Conservation (phyloP, 768 basidiomycete genomes). For the Porphyrellus cyaneotinctus region DNA sequence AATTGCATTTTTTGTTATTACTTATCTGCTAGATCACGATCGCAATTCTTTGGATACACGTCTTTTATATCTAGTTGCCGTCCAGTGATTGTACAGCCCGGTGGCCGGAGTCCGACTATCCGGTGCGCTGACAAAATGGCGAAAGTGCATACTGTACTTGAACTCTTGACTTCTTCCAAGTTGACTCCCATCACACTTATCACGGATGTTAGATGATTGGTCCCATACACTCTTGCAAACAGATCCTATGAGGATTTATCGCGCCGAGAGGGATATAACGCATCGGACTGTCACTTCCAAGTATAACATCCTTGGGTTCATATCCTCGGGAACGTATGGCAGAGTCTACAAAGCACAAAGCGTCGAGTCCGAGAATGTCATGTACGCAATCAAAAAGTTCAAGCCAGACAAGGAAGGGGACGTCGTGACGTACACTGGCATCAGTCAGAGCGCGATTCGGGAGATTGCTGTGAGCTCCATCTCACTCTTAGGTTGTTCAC, state of each 20-base stretch:
- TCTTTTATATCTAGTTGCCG: too few relatives aligned
- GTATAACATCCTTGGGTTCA: slow-evolving; percentile 93
- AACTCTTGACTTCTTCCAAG: background rate
- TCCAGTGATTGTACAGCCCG: too few relatives aligned
- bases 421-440: slow-evolving; percentile 90
- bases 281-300: slow-evolving; percentile 70
- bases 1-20: too few relatives aligned
- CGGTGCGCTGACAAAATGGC: too few relatives aligned
- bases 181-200: background rate
- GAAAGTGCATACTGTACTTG: too few relatives aligned
- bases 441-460: slow-evolving; percentile 94
- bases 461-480: slow-evolving; percentile 79
- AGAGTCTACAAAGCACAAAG: slow-evolving; percentile 97
- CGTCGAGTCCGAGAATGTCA: slow-evolving; percentile 58
- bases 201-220: slow-evolving; percentile 36
- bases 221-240: slow-evolving; percentile 32
- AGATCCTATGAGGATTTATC: slow-evolving; percentile 86
- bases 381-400: slow-evolving; percentile 99
- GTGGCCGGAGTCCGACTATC: too few relatives aligned
- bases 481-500: background rate
- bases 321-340: slow-evolving; percentile 97
- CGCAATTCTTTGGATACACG: too few relatives aligned
- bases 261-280: slow-evolving; percentile 68
- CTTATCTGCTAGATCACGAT: too few relatives aligned
- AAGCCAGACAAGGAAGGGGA: slow-evolving; percentile 99